Percentiles rank a stretch among this genome's conserved stretches.
Conservation (phyloP, 2,329 filamentous ascomycete genomes). For the Penicillium sp. region DNA sequence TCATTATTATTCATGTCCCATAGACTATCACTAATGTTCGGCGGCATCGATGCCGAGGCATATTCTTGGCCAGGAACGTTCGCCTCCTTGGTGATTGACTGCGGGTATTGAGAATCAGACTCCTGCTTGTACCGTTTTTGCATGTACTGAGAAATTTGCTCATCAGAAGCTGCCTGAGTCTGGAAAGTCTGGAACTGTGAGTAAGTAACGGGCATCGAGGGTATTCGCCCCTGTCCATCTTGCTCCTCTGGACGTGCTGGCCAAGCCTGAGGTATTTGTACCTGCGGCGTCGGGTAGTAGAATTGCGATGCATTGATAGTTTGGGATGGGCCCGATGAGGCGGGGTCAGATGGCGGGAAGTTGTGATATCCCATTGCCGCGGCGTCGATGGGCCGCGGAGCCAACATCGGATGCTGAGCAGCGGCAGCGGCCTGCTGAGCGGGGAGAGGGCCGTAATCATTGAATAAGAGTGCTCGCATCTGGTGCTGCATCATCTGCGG, state of each 20-base stretch:
- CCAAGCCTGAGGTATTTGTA: constrained; percentile 12
- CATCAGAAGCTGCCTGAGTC: not conserved
- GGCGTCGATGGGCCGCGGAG: constrained; percentile 29
- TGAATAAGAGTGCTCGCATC: constrained; percentile 17
- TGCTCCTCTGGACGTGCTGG: constrained; percentile 2
- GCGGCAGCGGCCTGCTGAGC: constrained; percentile 29
- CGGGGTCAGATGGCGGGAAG: constrained; percentile 4
- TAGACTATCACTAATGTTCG: not conserved
- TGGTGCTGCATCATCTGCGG: constrained; percentile 23
- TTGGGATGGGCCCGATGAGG: constrained; percentile 1
- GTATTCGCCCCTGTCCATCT: not conserved
- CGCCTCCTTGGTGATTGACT: constrained; percentile 5
- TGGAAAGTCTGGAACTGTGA: not conserved
- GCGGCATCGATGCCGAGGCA: not conserved
- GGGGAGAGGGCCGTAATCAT: constrained; percentile 22
- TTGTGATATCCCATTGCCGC: constrained; percentile 11
- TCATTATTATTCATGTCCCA: not conserved
- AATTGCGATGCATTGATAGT: constrained; percentile 11
- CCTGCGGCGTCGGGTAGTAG: constrained; percentile 16
- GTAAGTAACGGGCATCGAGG: not conserved
- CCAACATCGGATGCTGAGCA: constrained; percentile 36
- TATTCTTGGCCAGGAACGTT: not conserved
- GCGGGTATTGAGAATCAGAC: not conserved
- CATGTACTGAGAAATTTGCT: not conserved
- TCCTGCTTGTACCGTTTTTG: not conserved